Conservation (phyloP, 148 eudicot species). For the Talinum fruticosum region DNA sequence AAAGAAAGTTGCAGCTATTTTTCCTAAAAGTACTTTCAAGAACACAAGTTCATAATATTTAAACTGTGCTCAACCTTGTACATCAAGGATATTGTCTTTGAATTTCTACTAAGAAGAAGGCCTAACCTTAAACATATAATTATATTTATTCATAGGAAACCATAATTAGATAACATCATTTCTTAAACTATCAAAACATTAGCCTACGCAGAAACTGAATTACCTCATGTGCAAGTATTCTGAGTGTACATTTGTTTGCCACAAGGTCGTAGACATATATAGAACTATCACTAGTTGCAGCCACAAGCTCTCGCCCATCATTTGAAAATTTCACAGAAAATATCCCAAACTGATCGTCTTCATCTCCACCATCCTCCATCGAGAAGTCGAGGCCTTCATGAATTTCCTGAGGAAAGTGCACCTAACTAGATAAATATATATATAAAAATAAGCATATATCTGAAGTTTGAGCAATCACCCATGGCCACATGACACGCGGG, state of each 20-base stretch:
- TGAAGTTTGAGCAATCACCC: neutral
- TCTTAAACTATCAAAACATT: neutral
- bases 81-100: neutral
- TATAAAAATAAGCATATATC: neutral
- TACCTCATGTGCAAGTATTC: conserved; percentile 78
- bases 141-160: neutral
- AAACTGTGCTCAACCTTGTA: neutral
- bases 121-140: neutral
- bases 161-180: neutral
- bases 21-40: neutral
- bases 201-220: neutral
- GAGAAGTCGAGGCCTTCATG: conserved; percentile 86
- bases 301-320: conserved; percentile 88
- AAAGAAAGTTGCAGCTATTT: neutral
- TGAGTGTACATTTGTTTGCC: conserved; percentile 49
- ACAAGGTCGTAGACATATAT: conserved; percentile 81
- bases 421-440: neutral
- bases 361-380: conserved; percentile 38
- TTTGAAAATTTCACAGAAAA: conserved; percentile 84
- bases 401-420: conserved; percentile 56
- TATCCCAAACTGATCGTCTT: conserved; percentile 58
- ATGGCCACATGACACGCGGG: neutral
- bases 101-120: neutral
- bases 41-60: neutral
- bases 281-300: conserved; percentile 64